A percentile compares a stretch with the other conserved stretches of the same genome.
phyloP scores from a whole-genome alignment of 129 eudicot species.

The Apium graveolens region DNA sequence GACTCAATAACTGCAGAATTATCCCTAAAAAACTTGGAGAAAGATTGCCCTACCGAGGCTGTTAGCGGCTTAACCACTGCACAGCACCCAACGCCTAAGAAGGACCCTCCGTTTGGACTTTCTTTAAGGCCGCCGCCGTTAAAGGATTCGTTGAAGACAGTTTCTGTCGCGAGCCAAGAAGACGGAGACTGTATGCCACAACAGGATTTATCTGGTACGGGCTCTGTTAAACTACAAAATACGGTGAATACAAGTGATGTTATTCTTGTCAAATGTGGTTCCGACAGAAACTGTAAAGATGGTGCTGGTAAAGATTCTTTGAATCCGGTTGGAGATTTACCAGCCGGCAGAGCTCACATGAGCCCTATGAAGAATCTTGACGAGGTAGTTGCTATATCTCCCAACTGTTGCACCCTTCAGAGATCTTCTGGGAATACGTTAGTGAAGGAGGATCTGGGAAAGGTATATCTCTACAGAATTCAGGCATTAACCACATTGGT shows the following conservation, averaged over 20 bases:
- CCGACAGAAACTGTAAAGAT: not conserved
- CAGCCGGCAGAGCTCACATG: not conserved
- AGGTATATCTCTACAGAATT: conserved; percentile 16
- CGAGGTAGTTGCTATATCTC: conserved; percentile 2
- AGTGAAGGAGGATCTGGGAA: not conserved
- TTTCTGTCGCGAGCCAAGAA: not conserved
- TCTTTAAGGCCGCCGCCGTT: conserved; percentile 7
- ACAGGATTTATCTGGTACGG: not conserved
- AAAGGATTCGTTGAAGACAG: conserved; percentile 1
- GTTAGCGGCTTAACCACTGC: conserved; percentile 3
- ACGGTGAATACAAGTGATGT: not conserved
- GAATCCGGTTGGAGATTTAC: not conserved
- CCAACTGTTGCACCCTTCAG: not conserved
- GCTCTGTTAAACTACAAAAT: not conserved
- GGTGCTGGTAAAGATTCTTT: conserved; percentile 5
- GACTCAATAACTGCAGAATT: conserved; percentile 15
- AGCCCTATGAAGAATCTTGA: conserved; percentile 9
- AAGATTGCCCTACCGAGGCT: conserved; percentile 11
- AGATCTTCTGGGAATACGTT: not conserved
- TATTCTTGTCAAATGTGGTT: not conserved
- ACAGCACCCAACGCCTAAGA: conserved; percentile 6
- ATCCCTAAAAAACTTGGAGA: conserved; percentile 15
- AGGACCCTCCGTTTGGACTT: conserved; percentile 9
- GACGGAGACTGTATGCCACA: not conserved
- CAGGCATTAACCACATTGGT: not conserved